A percentile compares a stretch with the other conserved stretches of the same genome.
These are phyloP conservation scores for Penicillium silybi DNA, from an alignment of 495 filamentous ascomycete species.

Conservation along the genomic window DNA sequence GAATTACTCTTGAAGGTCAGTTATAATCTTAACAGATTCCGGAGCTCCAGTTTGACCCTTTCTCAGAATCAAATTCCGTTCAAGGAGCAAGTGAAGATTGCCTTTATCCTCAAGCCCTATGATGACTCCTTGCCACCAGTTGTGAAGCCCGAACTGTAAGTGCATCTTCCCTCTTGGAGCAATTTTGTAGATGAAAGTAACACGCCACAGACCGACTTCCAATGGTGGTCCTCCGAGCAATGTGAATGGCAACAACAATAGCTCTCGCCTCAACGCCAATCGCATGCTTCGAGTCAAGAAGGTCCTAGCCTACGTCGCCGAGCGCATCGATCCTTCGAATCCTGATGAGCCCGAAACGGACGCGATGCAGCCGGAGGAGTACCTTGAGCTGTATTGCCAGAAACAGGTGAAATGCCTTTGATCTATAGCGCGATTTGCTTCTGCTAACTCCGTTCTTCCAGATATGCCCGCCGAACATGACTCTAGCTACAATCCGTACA, in stretches of 20 bases:
- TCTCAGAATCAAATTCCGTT: conserved; percentile 69
- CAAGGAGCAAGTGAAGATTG: conserved; percentile 93
- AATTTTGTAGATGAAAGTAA: not conserved
- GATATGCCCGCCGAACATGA: conserved; percentile 72
- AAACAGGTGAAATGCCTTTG: conserved; percentile 61
- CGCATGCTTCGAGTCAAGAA: conserved; percentile 95
- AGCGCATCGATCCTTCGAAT: conserved; percentile 71
- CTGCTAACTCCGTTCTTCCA: conserved; percentile 25
- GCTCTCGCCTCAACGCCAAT: conserved; percentile 90
- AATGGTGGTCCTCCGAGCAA: conserved; percentile 17
- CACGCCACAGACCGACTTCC: conserved; percentile 13
- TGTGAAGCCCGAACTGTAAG: conserved; percentile 56
- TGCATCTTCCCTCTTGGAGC: not conserved
- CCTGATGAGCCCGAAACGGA: conserved; percentile 51
- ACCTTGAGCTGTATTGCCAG: conserved; percentile 90
- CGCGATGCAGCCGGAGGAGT: conserved; percentile 78
- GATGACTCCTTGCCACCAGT: conserved; percentile 70
- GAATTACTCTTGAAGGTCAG: conserved; percentile 76
- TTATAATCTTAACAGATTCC: conserved; percentile 1
- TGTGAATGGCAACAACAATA: conserved; percentile 42
- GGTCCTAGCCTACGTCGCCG: conserved; percentile 87
- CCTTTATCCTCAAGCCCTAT: conserved; percentile 84
- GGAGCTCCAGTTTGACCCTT: not conserved
- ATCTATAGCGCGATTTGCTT: not conserved
- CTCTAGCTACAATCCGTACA: conserved; percentile 80